These are phyloP conservation scores for Tetradesmus lagerheimii DNA, from an alignment of 139 green algal genomes.

Conservation along the genomic window DNA sequence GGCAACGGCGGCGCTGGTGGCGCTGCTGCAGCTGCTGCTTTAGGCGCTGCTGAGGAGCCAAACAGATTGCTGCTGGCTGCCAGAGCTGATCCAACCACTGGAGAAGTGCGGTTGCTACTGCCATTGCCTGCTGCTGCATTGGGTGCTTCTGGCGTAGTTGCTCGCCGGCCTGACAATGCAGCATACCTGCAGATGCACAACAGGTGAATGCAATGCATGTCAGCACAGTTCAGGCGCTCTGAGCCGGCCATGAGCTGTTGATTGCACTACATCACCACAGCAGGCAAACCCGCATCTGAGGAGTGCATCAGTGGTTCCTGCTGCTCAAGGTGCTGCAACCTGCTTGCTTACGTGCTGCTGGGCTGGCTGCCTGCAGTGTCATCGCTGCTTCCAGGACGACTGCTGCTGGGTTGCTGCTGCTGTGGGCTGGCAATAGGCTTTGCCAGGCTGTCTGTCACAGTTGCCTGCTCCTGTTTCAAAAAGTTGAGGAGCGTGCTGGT, in stretches of 20 bases:
- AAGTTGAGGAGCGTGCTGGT: constrained; percentile 37
- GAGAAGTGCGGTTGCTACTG: neutral
- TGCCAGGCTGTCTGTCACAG: neutral
- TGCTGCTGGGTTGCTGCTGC: neutral
- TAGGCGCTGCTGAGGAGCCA: neutral
- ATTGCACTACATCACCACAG: too few species aligned
- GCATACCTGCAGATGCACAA: neutral
- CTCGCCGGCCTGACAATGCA: neutral
- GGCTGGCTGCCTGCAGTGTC: too few species aligned
- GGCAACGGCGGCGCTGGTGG: neutral
- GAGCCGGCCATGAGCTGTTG: too few species aligned
- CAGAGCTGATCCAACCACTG: neutral
- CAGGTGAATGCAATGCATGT: too few species aligned
- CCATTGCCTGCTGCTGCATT: neutral
- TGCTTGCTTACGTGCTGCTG: neutral
- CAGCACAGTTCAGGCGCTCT: too few species aligned
- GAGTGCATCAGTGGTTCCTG: too few species aligned
- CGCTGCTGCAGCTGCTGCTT: neutral
- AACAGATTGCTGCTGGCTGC: neutral
- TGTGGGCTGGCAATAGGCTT: neutral
- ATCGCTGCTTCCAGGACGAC: neutral
- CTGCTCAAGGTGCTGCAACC: neutral
- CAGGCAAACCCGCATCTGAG: too few species aligned
- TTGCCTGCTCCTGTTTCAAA: constrained; percentile 14
- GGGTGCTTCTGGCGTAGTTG: constrained; percentile 5